Conservation (phyloP, 2,329 filamentous ascomycete species). For the Pseudogymnoascus sp. region DNA sequence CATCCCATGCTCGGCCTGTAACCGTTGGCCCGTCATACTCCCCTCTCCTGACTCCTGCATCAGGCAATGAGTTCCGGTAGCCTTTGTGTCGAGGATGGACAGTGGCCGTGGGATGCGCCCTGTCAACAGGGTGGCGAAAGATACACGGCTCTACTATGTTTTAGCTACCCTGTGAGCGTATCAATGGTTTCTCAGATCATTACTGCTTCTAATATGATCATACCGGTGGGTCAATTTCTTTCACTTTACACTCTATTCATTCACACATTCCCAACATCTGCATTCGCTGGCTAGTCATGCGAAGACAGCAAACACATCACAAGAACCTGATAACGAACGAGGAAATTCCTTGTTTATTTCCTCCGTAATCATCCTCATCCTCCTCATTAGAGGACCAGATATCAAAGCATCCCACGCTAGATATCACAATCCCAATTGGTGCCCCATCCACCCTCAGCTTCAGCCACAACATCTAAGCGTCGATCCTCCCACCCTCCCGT, state of each 20-base stretch:
- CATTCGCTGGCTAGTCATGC: not conserved
- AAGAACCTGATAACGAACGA: not conserved
- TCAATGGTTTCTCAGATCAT: not conserved
- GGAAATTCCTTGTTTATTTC: not conserved
- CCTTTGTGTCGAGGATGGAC: not conserved
- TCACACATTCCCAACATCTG: not conserved
- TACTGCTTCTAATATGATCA: not conserved
- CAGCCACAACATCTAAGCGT: not conserved
- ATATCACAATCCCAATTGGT: not conserved
- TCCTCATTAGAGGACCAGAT: not conserved
- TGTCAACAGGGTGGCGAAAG: not conserved
- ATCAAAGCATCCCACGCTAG: not conserved
- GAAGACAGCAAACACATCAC: not conserved
- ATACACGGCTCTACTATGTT: not conserved
- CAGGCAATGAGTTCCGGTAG: not conserved
- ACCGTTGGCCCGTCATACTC: slow-evolving; percentile 3
- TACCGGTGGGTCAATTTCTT: not conserved
- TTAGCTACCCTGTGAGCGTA: not conserved
- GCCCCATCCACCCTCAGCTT: not conserved
- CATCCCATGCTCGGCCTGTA: not conserved
- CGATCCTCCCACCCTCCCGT: not conserved
- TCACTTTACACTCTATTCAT: not conserved
- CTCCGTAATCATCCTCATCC: not conserved
- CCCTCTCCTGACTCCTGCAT: not conserved
- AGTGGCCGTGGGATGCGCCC: not conserved